A percentile compares a stretch with the other conserved stretches of the same genome.
phyloP scores from a whole-genome alignment of 2,329 filamentous ascomycete species.

The Monascus ruber region DNA sequence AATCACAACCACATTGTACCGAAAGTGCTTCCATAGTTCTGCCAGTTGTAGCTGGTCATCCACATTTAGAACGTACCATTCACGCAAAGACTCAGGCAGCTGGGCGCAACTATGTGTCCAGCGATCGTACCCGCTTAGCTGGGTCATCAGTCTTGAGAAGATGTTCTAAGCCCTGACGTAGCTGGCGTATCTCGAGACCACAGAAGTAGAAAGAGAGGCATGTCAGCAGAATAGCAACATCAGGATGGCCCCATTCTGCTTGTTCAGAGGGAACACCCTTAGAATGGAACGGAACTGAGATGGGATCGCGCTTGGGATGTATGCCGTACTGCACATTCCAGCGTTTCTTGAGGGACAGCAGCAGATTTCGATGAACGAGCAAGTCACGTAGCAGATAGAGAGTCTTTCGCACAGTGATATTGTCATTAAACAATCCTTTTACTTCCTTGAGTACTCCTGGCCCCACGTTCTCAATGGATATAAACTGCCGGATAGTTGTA shows the following conservation, averaged over 20 bases:
- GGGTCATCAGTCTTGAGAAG: constrained; percentile 44
- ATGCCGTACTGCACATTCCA: constrained; percentile 57
- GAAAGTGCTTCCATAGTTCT: constrained; percentile 35
- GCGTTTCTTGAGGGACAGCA: constrained; percentile 49
- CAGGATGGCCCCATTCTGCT: constrained; percentile 53
- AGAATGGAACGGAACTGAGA: constrained; percentile 49
- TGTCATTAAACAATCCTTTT: constrained; percentile 20
- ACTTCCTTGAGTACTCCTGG: constrained; percentile 10
- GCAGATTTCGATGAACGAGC: constrained; percentile 47
- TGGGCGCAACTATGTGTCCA: constrained; percentile 19
- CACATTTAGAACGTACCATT: constrained; percentile 46
- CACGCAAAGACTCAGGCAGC: constrained; percentile 28
- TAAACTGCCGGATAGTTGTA: constrained; percentile 20
- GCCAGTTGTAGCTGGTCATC: constrained; percentile 41
- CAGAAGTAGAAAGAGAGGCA: constrained; percentile 46
- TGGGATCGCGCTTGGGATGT: constrained; percentile 31
- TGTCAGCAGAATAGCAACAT: constrained; percentile 46
- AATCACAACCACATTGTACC: constrained; percentile 41
- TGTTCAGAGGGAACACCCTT: constrained; percentile 46
- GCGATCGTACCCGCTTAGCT: constrained; percentile 33
- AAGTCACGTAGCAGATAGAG: constrained; percentile 53
- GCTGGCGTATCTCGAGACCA: constrained; percentile 41
- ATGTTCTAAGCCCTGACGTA: constrained; percentile 38
- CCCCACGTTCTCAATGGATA: constrained; percentile 16
- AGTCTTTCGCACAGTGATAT: constrained; percentile 14